phyloP scores from a whole-genome alignment of 352 stramenopile genomes.

The Phytopythium sindhum region DNA sequence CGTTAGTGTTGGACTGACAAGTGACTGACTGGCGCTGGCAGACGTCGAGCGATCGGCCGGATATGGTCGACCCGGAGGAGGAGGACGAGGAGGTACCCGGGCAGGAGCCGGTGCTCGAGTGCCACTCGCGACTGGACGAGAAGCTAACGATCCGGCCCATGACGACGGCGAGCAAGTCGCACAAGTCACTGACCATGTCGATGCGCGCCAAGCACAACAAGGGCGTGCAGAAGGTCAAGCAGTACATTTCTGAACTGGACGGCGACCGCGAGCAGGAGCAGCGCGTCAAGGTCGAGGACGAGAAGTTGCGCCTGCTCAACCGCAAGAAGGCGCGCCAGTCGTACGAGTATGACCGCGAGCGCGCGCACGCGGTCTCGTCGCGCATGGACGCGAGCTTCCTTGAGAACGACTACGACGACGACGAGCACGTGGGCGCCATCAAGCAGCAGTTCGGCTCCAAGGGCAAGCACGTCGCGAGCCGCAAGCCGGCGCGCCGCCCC shows the following conservation, averaged over 20 bases:
- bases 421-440: conserved; percentile 80
- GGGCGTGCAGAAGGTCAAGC: conserved; percentile 80
- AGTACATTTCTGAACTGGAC: conserved; percentile 85
- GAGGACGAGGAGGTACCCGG: conserved; percentile 44
- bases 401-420: conserved; percentile 84
- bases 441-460: conserved; percentile 78
- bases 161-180: conserved; percentile 78
- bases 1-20: no score
- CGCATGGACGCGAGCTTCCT: conserved; percentile 85
- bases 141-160: conserved; percentile 88
- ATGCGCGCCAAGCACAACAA: conserved; percentile 90
- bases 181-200: conserved; percentile 87
- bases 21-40: background rate
- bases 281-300: conserved; percentile 82
- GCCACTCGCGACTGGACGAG: conserved; percentile 71
- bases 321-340: conserved; percentile 83
- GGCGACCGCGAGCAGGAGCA: conserved; percentile 81
- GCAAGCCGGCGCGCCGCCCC: conserved; percentile 28
- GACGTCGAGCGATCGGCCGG: conserved; percentile 59
- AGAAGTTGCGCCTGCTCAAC: conserved; percentile 78
- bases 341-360: conserved; percentile 77
- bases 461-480: conserved; percentile 31
- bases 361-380: conserved; percentile 26
- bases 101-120: conserved; percentile 81
- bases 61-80: conserved; percentile 60